These are phyloP conservation scores for Gracilaria caudata DNA, from an alignment of 23 red algal genomes.

Conservation along the genomic window DNA sequence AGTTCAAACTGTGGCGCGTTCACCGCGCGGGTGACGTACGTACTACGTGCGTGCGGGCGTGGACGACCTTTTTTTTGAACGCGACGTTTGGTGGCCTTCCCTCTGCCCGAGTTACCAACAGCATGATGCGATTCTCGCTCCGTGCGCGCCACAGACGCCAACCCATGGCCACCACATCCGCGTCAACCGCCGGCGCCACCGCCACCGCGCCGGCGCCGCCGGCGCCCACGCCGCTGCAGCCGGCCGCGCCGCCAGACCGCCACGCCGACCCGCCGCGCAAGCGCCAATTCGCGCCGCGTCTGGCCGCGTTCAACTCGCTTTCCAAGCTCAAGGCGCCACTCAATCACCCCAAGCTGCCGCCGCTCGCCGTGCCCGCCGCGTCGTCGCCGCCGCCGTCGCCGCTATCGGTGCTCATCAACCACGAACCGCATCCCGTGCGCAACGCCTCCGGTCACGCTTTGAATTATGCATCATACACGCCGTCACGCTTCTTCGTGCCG, in stretches of 20 bases:
- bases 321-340: not conserved
- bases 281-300: not conserved
- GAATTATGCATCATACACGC: constrained; percentile 34
- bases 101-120: not conserved
- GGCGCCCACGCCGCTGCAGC: too few relatives aligned
- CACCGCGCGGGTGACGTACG: too few relatives aligned
- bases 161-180: too few relatives aligned
- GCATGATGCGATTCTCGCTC: constrained; percentile 47
- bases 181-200: too few relatives aligned
- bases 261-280: constrained; percentile 2
- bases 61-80: not conserved
- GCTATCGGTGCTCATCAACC: constrained; percentile 33
- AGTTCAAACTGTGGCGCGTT: too few relatives aligned
- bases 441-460: constrained; percentile 30
- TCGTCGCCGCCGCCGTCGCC: not conserved
- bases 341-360: not conserved
- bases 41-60: too few relatives aligned
- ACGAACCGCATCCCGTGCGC: constrained; percentile 31
- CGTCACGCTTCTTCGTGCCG: constrained; percentile 40
- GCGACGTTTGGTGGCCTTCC: not conserved
- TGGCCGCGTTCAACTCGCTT: constrained; percentile 25
- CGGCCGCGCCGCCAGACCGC: not conserved
- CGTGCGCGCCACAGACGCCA: not conserved
- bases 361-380: not conserved
- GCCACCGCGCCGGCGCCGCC: too few relatives aligned